Conservation (phyloP, 2,329 filamentous ascomycete species). For the Talaromyces sp. region DNA sequence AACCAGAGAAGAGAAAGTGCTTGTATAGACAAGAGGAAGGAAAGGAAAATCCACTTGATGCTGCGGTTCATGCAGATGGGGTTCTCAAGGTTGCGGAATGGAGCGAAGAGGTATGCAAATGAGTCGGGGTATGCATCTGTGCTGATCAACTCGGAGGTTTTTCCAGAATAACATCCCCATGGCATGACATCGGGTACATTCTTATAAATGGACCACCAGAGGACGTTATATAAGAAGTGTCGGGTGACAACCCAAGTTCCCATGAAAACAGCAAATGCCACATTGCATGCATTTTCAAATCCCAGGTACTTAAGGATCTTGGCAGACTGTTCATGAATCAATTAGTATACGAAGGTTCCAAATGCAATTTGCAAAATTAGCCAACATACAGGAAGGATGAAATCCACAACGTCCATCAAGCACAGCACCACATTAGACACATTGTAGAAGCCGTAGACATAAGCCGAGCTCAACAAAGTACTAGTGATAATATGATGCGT, state of each 20-base stretch:
- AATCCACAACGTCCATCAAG: slow-evolving; percentile 91
- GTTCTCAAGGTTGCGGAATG: slow-evolving; percentile 71
- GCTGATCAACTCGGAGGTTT: slow-evolving; percentile 37
- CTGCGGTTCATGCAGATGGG: slow-evolving; percentile 76
- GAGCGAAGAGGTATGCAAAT: slow-evolving; percentile 68
- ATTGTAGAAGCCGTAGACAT: slow-evolving; percentile 82
- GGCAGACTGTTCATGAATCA: slow-evolving; percentile 61
- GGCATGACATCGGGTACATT: slow-evolving; percentile 65
- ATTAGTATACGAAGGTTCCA: slow-evolving; percentile 2
- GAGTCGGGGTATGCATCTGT: slow-evolving; percentile 44
- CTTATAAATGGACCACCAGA: slow-evolving; percentile 80
- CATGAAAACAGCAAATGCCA: slow-evolving; percentile 83
- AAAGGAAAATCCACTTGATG: slow-evolving; percentile 77
- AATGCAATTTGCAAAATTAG: background rate
- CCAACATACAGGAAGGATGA: slow-evolving; percentile 76
- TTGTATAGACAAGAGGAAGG: slow-evolving; percentile 76
- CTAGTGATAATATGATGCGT: slow-evolving; percentile 91
- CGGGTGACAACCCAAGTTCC: slow-evolving; percentile 80
- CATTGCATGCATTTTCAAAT: slow-evolving; percentile 74
- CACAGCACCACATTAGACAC: slow-evolving; percentile 88
- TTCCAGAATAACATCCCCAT: slow-evolving; percentile 71
- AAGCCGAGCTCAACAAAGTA: slow-evolving; percentile 76
- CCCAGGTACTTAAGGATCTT: slow-evolving; percentile 93
- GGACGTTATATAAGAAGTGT: slow-evolving; percentile 75
- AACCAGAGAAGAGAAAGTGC: slow-evolving; percentile 85